phyloP scores from a whole-genome alignment of 2,329 filamentous ascomycete species.

The Aspergillus novofumigatus region DNA sequence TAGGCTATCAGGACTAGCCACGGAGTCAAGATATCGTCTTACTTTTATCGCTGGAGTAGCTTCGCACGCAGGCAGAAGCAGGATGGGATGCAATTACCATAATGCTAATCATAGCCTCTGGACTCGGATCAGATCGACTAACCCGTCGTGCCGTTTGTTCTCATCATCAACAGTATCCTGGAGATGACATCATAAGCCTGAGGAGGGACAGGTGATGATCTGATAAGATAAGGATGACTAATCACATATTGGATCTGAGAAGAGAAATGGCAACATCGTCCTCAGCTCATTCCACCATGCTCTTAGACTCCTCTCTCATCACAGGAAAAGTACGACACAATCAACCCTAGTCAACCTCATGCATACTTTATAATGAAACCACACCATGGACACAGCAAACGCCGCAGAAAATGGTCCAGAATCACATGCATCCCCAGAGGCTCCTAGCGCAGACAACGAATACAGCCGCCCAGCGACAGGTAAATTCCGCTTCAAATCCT shows the following conservation, averaged over 20 bases:
- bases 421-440: background rate
- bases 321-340: background rate
- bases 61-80: background rate
- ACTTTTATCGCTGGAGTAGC: background rate
- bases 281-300: background rate
- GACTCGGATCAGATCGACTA: background rate
- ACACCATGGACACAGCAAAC: background rate
- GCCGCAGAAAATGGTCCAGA: background rate
- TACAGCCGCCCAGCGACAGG: constrained; percentile 14
- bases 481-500: constrained; percentile 35
- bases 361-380: background rate
- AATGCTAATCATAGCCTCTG: background rate
- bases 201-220: constrained; percentile 5
- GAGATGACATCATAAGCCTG: constrained; percentile 11
- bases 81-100: background rate
- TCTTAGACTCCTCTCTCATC: background rate
- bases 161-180: background rate
- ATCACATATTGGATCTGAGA: background rate
- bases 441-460: constrained; percentile 5
- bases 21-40: no score
- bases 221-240: constrained; percentile 16
- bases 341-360: background rate
- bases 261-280: background rate
- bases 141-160: background rate
- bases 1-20: no score